These are phyloP conservation scores for Cantharellus anzutake DNA, from an alignment of 768 basidiomycete species.

Conservation along the genomic window DNA sequence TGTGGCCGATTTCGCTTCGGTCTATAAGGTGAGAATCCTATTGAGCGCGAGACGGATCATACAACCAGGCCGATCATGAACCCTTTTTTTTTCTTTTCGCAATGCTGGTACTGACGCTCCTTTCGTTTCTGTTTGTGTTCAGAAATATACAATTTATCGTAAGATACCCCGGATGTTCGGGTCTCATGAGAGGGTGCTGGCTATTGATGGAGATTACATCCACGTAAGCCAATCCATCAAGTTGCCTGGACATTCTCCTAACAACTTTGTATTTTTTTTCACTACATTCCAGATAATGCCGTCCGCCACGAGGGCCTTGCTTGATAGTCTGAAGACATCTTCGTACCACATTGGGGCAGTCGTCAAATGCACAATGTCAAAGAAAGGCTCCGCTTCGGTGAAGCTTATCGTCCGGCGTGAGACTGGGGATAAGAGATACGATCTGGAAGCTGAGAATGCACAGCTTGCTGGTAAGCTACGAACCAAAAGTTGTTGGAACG, in stretches of 20 bases:
- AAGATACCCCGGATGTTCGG: conserved; percentile 90
- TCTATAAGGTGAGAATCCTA: conserved; percentile 50
- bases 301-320: conserved; percentile 60
- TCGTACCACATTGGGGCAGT: conserved; percentile 87
- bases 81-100: background rate
- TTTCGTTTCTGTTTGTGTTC: background rate
- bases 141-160: conserved; percentile 86
- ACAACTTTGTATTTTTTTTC: conserved; percentile 7
- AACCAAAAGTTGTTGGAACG: too few species aligned
- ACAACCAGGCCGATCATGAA: background rate
- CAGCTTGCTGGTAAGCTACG: conserved; percentile 47
- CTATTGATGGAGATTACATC: conserved; percentile 89
- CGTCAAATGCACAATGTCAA: conserved; percentile 62
- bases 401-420: conserved; percentile 71
- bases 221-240: conserved; percentile 30
- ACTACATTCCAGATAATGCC: conserved; percentile 55
- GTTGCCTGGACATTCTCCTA: conserved; percentile 2
- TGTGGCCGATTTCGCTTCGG: conserved; percentile 56
- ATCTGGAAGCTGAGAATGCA: conserved; percentile 86
- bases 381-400: conserved; percentile 65
- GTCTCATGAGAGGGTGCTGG: conserved; percentile 75
- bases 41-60: too few species aligned
- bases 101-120: background rate
- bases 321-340: conserved; percentile 76
- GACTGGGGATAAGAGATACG: conserved; percentile 73